Evolutionary conservation across 169 alveolate genomes (phyloP).

Genomic region (Toxoplasma gondii): DNA sequence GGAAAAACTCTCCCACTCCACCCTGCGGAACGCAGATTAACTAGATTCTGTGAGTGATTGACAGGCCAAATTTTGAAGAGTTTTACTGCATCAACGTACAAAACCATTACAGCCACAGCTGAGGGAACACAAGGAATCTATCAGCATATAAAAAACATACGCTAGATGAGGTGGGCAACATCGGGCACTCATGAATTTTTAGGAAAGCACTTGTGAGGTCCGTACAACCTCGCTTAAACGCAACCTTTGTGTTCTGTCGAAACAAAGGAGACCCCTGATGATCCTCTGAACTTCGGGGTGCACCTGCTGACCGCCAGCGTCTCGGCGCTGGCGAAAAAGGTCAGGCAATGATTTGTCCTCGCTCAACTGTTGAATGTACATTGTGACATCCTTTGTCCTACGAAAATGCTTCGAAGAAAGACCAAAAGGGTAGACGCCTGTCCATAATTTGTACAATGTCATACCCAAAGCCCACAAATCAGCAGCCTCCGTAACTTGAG

Average conservation of each 20-base stretch:
- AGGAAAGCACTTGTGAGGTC: neutral
- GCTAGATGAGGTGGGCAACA: neutral
- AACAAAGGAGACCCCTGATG: neutral
- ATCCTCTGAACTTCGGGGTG: neutral
- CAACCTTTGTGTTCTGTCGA: neutral
- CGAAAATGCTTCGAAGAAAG: neutral
- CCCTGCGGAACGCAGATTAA: too few species aligned
- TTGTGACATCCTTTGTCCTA: neutral
- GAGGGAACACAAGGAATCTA: too few species aligned
- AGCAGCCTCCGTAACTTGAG: neutral
- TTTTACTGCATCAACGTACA: too few species aligned
- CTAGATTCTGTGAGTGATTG: too few species aligned
- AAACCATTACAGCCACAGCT: too few species aligned
- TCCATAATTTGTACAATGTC: neutral
- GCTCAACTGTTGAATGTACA: neutral
- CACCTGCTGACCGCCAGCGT: neutral
- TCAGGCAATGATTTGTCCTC: neutral
- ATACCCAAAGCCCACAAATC: neutral
- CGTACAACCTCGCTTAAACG: neutral
- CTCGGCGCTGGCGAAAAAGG: neutral
- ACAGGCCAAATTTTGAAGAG: too few species aligned
- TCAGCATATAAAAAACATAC: neutral
- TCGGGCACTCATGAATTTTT: neutral
- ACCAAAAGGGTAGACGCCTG: neutral
- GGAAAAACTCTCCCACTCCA: too few species aligned